Evolutionary conservation across 331 rosid genomes (phyloP).

Genomic region (Prunus yedoensis): DNA sequence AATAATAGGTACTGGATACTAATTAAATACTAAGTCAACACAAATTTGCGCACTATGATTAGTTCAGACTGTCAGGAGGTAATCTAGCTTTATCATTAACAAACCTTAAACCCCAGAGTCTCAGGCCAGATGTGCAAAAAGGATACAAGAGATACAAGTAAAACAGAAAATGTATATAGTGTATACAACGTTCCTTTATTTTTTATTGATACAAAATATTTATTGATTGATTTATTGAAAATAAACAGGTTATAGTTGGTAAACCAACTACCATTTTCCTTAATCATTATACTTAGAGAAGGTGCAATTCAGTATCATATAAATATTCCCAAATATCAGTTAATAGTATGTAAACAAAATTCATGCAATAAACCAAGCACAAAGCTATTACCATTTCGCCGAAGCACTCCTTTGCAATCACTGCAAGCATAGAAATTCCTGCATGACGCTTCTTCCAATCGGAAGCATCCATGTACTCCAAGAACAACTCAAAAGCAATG

Average conservation of each 20-base stretch:
- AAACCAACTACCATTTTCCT: not conserved
- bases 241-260: not conserved
- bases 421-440: constrained; percentile 16
- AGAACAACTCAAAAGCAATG: constrained; percentile 8
- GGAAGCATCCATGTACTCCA: not conserved
- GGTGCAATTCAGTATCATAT: not conserved
- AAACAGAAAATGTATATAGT: not conserved
- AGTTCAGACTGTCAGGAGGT: not conserved
- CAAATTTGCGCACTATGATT: not conserved
- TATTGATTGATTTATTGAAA: not conserved
- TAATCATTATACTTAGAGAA: not conserved
- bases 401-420: constrained; percentile 12
- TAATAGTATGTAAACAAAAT: not conserved
- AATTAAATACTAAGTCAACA: not conserved
- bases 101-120: not conserved
- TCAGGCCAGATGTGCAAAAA: not conserved
- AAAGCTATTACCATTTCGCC: not conserved
- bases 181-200: not conserved
- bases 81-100: not conserved
- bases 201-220: not conserved
- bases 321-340: not conserved
- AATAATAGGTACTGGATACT: not conserved
- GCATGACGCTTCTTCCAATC: constrained; percentile 19
- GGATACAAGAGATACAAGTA: not conserved
- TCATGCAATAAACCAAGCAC: not conserved